Conservation (phyloP, 495 filamentous ascomycete genomes). For the Cairneyella variabilis region DNA sequence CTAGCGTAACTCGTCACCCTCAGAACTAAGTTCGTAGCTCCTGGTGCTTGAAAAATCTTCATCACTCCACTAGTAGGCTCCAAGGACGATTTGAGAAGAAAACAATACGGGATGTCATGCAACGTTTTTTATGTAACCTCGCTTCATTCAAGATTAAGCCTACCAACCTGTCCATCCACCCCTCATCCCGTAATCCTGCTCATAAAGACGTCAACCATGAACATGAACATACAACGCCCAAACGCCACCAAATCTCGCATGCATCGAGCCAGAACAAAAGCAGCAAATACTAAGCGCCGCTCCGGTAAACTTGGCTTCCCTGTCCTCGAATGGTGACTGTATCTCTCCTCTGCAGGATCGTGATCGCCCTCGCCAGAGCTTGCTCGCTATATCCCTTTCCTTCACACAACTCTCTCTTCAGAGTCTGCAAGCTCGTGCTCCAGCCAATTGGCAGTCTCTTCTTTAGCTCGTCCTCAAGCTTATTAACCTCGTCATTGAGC, state of each 20-base stretch:
- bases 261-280: not conserved
- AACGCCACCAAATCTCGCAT: not conserved
- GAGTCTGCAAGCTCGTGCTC: slow-evolving; percentile 82
- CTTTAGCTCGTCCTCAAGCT: slow-evolving; percentile 89
- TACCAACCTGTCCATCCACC: too few species aligned
- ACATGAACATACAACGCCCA: too few species aligned
- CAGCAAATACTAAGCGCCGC: slow-evolving; percentile 25
- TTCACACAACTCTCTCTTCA: slow-evolving; percentile 87
- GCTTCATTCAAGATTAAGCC: too few species aligned
- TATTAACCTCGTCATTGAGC: slow-evolving; percentile 80
- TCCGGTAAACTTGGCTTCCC: slow-evolving; percentile 84
- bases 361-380: slow-evolving; percentile 75
- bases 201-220: too few species aligned
- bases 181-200: too few species aligned
- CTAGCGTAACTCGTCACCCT: too few species aligned
- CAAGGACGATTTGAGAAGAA: too few species aligned
- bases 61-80: too few species aligned
- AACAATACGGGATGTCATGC: too few species aligned
- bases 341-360: slow-evolving; percentile 82
- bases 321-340: slow-evolving; percentile 89
- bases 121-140: too few species aligned
- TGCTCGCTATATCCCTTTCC: slow-evolving; percentile 83
- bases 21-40: too few species aligned
- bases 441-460: slow-evolving; percentile 89
- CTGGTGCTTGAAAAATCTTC: too few species aligned